A percentile compares a stretch with the other conserved stretches of the same genome.
phyloP scores from a whole-genome alignment of 805 yeast genomes.

The Candida parachauliodes region DNA sequence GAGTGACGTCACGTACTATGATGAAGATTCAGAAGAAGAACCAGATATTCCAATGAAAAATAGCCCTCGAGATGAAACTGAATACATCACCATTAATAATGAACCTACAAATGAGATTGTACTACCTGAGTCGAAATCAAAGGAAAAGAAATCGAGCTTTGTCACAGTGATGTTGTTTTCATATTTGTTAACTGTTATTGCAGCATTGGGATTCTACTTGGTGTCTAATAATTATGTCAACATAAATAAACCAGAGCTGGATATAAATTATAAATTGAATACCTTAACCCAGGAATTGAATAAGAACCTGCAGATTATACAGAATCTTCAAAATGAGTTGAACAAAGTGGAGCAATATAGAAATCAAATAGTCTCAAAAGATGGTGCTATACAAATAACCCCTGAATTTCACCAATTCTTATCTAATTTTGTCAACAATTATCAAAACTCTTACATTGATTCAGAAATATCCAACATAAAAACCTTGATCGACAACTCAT shows the following conservation, averaged over 20 bases:
- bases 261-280: background rate
- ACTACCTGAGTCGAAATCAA: background rate
- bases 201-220: background rate
- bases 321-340: background rate
- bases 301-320: background rate
- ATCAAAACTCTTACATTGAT: conserved; percentile 7
- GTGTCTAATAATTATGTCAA: background rate
- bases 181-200: background rate
- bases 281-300: background rate
- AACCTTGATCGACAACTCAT: background rate
- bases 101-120: background rate
- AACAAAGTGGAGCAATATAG: background rate
- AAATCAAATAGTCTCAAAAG: conserved; percentile 17
- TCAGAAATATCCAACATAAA: background rate
- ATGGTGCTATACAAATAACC: conserved; percentile 31
- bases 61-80: background rate
- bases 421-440: conserved; percentile 5
- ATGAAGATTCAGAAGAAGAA: conserved; percentile 7
- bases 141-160: background rate
- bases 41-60: background rate
- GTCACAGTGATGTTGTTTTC: background rate
- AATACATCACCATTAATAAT: too few species aligned
- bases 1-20: conserved; percentile 1
- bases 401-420: conserved; percentile 32
- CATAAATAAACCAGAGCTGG: background rate